phyloP scores from a whole-genome alignment of 306 rosid species.

The Cucurbita moschata region DNA sequence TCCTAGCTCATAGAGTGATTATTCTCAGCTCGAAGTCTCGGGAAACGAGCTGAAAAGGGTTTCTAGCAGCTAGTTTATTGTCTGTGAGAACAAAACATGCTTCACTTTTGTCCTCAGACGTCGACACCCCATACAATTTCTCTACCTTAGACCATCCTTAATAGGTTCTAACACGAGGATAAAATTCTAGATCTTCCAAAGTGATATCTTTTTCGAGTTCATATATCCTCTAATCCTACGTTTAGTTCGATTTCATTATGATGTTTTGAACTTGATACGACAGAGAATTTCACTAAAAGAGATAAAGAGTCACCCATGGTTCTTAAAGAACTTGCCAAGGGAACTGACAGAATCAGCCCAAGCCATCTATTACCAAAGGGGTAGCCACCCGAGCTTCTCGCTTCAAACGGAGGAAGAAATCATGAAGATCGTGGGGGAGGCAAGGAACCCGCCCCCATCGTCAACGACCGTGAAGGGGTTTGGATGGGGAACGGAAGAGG shows the following conservation, averaged over 20 bases:
- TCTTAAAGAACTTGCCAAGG: slow-evolving; percentile 68
- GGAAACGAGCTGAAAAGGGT: background rate
- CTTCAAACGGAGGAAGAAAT: slow-evolving; percentile 50
- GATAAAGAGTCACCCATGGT: slow-evolving; percentile 78
- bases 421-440: slow-evolving; percentile 68
- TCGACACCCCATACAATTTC: too few relatives aligned
- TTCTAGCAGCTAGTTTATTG: background rate
- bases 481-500: slow-evolving; percentile 51
- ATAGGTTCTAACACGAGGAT: too few relatives aligned
- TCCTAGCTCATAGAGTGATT: background rate
- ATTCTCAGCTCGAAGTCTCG: background rate
- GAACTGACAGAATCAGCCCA: slow-evolving; percentile 65
- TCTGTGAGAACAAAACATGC: background rate
- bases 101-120: background rate
- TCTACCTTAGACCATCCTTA: too few relatives aligned
- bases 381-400: slow-evolving; percentile 50
- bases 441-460: slow-evolving; percentile 50
- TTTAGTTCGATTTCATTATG: background rate
- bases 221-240: background rate
- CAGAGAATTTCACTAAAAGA: slow-evolving; percentile 66
- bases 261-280: background rate
- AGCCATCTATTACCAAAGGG: slow-evolving; percentile 46
- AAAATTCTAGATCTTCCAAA: too few relatives aligned
- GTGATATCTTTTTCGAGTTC: background rate
- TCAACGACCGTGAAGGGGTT: slow-evolving; percentile 39